phyloP scores from a whole-genome alignment of 1,284 basidiomycete species.

The Cryptococcus sp. region DNA sequence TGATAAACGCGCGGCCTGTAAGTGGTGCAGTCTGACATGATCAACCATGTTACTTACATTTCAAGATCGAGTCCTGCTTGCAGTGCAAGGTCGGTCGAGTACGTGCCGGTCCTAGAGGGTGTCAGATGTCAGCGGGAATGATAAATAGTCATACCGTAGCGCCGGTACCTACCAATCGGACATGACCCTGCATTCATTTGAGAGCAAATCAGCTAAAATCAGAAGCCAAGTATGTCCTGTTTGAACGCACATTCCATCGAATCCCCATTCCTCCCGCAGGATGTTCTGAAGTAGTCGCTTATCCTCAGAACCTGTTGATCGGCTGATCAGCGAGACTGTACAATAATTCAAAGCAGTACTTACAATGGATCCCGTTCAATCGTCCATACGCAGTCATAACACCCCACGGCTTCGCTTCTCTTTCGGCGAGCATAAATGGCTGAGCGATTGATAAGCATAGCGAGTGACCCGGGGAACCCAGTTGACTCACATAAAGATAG shows the following conservation, averaged over 20 bases:
- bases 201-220: too few species aligned
- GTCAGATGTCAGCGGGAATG: too few species aligned
- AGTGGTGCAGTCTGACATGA: too few species aligned
- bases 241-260: conserved; percentile 35
- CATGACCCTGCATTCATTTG: conserved; percentile 45
- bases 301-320: conserved; percentile 65
- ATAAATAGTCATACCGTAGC: too few species aligned
- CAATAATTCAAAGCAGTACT: conserved; percentile 58
- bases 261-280: conserved; percentile 37
- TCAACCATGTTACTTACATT: conserved; percentile 12
- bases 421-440: conserved; percentile 76
- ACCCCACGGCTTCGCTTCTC: conserved; percentile 45
- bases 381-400: too few species aligned
- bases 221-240: too few species aligned
- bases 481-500: too few species aligned
- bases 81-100: conserved; percentile 65
- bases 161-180: conserved; percentile 68
- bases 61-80: conserved; percentile 77
- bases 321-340: conserved; percentile 50
- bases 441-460: conserved; percentile 26
- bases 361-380: conserved; percentile 64
- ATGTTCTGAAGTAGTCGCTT: conserved; percentile 20
- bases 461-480: too few species aligned
- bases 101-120: conserved; percentile 53
- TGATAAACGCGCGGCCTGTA: too few species aligned